Evolutionary conservation across 2,329 filamentous ascomycete species (phyloP).

Genomic region (Camillea tinctor): DNA sequence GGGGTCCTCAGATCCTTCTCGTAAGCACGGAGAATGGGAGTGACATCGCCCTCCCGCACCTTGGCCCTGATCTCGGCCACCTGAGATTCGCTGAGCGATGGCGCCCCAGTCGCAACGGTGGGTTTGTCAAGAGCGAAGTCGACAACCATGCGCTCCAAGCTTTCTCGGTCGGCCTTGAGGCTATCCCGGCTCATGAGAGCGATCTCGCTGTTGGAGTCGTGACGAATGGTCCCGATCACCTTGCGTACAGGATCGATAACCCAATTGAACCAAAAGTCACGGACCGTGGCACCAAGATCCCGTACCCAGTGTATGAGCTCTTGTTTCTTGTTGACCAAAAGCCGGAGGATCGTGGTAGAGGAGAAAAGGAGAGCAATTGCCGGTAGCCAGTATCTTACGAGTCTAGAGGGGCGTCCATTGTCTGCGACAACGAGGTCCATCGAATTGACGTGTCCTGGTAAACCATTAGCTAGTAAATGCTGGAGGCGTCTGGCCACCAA

Average conservation of each 20-base stretch:
- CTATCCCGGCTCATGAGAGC: constrained; percentile 95
- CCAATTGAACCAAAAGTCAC: constrained; percentile 97
- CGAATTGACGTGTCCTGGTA: constrained; percentile 64
- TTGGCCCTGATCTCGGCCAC: constrained; percentile 73
- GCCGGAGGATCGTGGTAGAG: constrained; percentile 79
- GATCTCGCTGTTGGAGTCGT: constrained; percentile 89
- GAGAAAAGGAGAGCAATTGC: constrained; percentile 70
- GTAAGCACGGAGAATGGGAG: constrained; percentile 85
- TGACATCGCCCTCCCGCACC: constrained; percentile 89
- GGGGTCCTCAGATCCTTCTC: constrained; percentile 84
- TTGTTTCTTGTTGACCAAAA: constrained; percentile 71
- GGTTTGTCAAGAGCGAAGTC: constrained; percentile 90
- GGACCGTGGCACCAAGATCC: constrained; percentile 73
- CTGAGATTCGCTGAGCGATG: constrained; percentile 63
- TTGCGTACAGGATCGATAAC: constrained; percentile 81
- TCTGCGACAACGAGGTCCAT: constrained; percentile 56
- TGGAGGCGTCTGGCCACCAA: constrained; percentile 67
- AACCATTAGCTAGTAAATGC: constrained; percentile 63
- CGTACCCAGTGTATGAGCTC: constrained; percentile 78
- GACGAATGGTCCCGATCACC: constrained; percentile 86
- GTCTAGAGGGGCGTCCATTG: constrained; percentile 71
- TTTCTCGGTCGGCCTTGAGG: constrained; percentile 84
- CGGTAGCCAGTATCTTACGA: constrained; percentile 89
- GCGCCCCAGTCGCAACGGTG: constrained; percentile 49
- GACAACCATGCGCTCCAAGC: constrained; percentile 95